A percentile compares a stretch with the other conserved stretches of the same genome.
Evolutionary conservation across 352 stramenopile species (phyloP).

Genomic region (Pythium utonaiense): DNA sequence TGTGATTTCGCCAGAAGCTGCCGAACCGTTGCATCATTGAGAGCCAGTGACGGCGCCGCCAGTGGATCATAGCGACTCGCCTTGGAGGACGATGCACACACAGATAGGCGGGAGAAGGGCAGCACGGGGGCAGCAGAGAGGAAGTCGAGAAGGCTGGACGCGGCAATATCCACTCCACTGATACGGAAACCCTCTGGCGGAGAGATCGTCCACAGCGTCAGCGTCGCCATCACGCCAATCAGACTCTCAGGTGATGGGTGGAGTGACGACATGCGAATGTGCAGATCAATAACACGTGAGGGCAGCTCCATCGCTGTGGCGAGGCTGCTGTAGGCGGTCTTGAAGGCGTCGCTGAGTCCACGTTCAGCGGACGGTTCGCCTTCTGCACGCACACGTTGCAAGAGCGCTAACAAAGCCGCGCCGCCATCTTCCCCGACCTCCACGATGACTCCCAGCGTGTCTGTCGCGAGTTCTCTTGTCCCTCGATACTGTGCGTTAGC

Average conservation of each 20-base stretch:
- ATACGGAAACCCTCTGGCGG: not conserved
- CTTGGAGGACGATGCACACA: conserved; percentile 13
- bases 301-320: no score
- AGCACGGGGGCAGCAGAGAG: not conserved
- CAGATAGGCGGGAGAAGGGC: conserved; percentile 11
- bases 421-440: conserved; percentile 9
- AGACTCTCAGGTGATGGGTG: conserved; percentile 5
- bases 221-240: not conserved
- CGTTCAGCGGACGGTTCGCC: not conserved
- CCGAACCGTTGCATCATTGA: conserved; percentile 6
- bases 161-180: conserved; percentile 11
- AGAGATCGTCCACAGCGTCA: conserved; percentile 10
- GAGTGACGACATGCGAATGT: not conserved
- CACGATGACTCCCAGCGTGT: conserved; percentile 11
- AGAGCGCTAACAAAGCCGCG: not conserved
- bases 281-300: conserved; percentile 1
- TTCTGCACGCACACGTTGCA: not conserved
- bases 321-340: not conserved
- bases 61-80: conserved; percentile 11
- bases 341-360: conserved; percentile 10
- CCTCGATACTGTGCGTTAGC: not conserved
- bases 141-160: conserved; percentile 2
- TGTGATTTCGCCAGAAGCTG: conserved; percentile 15
- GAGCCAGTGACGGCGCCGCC: not conserved
- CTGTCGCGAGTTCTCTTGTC: not conserved